phyloP scores from a whole-genome alignment of 1,284 basidiomycete genomes.

The Serendipita sp. region DNA sequence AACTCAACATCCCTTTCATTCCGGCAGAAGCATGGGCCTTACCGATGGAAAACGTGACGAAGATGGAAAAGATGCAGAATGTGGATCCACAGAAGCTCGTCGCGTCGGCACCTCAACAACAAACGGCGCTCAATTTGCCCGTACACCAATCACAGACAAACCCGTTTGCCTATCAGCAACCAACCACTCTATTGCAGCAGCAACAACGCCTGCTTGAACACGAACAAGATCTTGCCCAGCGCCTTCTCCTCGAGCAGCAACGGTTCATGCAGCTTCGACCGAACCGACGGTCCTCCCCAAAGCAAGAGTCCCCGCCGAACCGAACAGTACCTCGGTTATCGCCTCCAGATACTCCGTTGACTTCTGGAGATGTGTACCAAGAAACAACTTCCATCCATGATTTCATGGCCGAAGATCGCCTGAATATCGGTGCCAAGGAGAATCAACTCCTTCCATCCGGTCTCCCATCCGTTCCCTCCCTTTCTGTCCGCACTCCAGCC shows the following conservation, averaged over 20 bases:
- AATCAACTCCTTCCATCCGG: neutral
- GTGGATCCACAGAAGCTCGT: no score
- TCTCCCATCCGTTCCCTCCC: neutral
- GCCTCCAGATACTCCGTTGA: neutral
- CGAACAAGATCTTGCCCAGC: neutral
- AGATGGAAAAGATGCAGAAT: neutral
- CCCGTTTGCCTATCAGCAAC: no score
- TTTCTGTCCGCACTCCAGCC: neutral
- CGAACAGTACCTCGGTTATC: neutral
- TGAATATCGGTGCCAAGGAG: slow-evolving; percentile 2
- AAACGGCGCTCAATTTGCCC: neutral
- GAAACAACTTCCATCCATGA: neutral
- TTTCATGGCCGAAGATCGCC: neutral
- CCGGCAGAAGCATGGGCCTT: neutral
- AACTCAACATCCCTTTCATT: neutral
- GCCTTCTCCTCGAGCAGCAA: neutral
- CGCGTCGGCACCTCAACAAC: neutral
- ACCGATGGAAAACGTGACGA: neutral
- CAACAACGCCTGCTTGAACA: neutral
- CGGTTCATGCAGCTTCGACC: neutral
- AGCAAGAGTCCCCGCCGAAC: neutral
- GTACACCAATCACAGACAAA: no score
- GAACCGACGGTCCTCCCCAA: neutral
- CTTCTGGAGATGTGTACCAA: neutral
- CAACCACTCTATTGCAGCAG: neutral